Evolutionary conservation across 257 asterid species (phyloP).

Genomic region (Pogostemon cablin): DNA sequence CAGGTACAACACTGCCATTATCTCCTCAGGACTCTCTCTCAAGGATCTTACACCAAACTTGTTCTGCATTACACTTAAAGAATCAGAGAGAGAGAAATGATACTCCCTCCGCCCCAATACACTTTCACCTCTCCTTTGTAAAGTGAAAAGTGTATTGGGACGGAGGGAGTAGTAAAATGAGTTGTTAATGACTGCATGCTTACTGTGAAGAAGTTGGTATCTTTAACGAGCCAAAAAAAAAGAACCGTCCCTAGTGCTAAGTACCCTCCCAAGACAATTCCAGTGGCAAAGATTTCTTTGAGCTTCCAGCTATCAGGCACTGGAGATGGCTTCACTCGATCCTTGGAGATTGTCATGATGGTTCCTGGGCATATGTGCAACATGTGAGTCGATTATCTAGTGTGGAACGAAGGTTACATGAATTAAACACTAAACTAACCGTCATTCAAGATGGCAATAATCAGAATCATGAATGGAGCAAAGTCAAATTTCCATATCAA

Average conservation of each 20-base stretch:
- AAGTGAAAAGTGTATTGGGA: no score
- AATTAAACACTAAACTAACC: slow-evolving; percentile 46
- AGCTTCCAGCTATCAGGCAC: slow-evolving; percentile 96
- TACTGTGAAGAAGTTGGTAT: slow-evolving; percentile 77
- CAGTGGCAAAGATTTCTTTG: slow-evolving; percentile 84
- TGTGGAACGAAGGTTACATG: background rate
- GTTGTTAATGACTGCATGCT: slow-evolving; percentile 26
- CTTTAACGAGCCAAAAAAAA: slow-evolving; percentile 73
- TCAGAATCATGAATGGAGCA: slow-evolving; percentile 91
- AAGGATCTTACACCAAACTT: slow-evolving; percentile 64
- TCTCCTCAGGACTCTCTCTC: slow-evolving; percentile 53
- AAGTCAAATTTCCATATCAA: slow-evolving; percentile 91
- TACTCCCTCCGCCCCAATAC: no score
- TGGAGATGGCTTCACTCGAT: slow-evolving; percentile 98
- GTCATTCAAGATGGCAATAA: slow-evolving; percentile 92
- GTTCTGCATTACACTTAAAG: slow-evolving; percentile 42
- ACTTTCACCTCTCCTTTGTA: no score
- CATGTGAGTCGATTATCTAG: background rate
- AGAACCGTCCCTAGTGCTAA: slow-evolving; percentile 78
- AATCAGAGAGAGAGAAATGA: background rate
- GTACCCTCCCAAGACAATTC: slow-evolving; percentile 86
- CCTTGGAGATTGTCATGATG: slow-evolving; percentile 96
- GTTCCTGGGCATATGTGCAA: slow-evolving; percentile 53
- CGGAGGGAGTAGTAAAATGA: background rate
- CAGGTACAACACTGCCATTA: slow-evolving; percentile 82